Evolutionary conservation across 2,329 filamentous ascomycete genomes (phyloP).

Genomic region (Claviceps sp.): DNA sequence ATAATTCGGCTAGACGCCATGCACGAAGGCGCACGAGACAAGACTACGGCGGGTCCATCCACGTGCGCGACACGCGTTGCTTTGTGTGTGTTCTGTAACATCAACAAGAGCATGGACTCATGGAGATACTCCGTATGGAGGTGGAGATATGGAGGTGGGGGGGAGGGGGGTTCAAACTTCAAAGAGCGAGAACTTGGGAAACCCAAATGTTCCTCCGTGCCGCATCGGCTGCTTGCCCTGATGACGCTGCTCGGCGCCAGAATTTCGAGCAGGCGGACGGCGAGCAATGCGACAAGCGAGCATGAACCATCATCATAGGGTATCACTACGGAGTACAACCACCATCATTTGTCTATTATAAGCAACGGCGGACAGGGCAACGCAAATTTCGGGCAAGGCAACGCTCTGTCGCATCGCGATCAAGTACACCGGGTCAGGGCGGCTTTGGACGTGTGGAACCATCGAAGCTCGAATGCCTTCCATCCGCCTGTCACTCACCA

Average conservation of each 20-base stretch:
- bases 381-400: background rate
- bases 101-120: too few relatives aligned
- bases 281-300: background rate
- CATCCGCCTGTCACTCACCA: background rate
- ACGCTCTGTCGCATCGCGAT: background rate
- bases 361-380: background rate
- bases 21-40: background rate
- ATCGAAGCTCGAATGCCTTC: constrained; percentile 1
- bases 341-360: background rate
- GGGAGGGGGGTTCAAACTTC: too few relatives aligned
- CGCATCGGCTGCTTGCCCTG: background rate
- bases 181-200: too few relatives aligned
- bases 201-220: background rate
- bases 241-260: background rate
- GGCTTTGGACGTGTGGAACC: constrained; percentile 1
- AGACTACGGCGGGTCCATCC: background rate
- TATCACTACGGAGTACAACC: background rate
- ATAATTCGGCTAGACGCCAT: background rate
- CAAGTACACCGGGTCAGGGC: background rate
- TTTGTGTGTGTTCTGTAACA: background rate
- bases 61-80: background rate
- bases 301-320: background rate
- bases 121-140: too few relatives aligned
- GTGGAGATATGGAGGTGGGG: too few relatives aligned
- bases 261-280: background rate